Evolutionary conservation across 1,284 basidiomycete species (phyloP).

Genomic region (Kalmanozyma brasiliensis): DNA sequence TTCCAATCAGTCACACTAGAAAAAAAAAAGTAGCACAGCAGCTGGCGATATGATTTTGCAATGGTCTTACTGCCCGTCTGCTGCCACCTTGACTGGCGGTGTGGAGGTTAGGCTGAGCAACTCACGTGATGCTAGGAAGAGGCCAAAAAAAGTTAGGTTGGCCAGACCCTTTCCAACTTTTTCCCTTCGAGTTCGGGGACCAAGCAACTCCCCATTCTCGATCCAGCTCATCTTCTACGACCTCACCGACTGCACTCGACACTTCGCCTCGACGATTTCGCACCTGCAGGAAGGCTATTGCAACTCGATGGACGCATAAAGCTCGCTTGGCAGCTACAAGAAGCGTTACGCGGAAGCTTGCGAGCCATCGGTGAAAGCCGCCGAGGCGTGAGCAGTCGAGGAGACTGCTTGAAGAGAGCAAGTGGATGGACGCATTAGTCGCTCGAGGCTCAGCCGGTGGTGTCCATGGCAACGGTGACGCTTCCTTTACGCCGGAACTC

Average conservation of each 20-base stretch:
- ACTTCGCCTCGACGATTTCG: too few relatives aligned
- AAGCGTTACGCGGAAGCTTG: too few relatives aligned
- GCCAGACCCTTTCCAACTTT: slow-evolving; percentile 15
- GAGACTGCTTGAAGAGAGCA: background rate
- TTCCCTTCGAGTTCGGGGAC: slow-evolving; percentile 3
- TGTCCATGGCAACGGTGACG: slow-evolving; percentile 6
- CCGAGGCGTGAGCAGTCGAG: too few relatives aligned
- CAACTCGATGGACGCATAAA: too few relatives aligned
- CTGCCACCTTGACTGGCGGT: slow-evolving; percentile 5
- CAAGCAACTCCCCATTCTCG: too few relatives aligned
- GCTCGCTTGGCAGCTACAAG: too few relatives aligned
- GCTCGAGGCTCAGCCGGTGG: slow-evolving; percentile 4
- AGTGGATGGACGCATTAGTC: slow-evolving; percentile 21
- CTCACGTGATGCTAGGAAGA: slow-evolving; percentile 31
- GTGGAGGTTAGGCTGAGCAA: slow-evolving; percentile 35
- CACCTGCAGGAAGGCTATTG: too few relatives aligned
- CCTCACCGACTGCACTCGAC: too few relatives aligned
- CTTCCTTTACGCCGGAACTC: slow-evolving; percentile 31
- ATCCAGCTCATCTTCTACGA: too few relatives aligned
- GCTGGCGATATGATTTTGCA: too few relatives aligned
- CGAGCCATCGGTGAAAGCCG: too few relatives aligned
- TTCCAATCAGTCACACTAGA: slow-evolving; percentile 3
- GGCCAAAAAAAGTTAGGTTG: slow-evolving; percentile 9
- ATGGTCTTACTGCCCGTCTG: background rate
- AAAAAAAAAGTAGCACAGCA: slow-evolving; percentile 5